phyloP scores from a whole-genome alignment of 495 filamentous ascomycete species.

The Corynascus novoguineensis region DNA sequence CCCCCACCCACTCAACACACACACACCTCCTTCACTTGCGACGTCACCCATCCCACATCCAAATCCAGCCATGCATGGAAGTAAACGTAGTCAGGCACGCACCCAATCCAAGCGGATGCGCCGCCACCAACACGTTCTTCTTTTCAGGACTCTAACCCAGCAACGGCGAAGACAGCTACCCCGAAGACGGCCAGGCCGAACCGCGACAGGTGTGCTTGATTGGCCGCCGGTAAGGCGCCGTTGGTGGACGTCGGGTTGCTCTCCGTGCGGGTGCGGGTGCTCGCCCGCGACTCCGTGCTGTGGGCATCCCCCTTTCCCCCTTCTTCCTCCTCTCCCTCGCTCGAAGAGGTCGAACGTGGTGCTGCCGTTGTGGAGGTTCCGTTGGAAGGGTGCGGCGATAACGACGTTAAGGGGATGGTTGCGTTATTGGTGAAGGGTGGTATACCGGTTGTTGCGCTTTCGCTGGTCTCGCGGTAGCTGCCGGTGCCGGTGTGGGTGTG shows the following conservation, averaged over 20 bases:
- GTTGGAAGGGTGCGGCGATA: no score
- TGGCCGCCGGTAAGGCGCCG: background rate
- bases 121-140: no score
- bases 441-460: no score
- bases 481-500: background rate
- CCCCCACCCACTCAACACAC: no score
- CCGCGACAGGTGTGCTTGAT: background rate
- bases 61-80: background rate
- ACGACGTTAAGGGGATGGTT: no score
- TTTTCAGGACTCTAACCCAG: conserved; percentile 8
- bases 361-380: background rate
- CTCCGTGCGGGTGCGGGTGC: background rate
- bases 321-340: background rate
- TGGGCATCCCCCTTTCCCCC: background rate
- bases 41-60: background rate
- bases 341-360: background rate
- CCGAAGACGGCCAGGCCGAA: conserved; percentile 11
- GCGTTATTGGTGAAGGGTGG: no score
- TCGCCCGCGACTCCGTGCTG: background rate
- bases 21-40: no score
- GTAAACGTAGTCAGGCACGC: no score
- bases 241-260: conserved; percentile 9
- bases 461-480: no score
- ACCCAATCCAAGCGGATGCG: no score
- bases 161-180: background rate